These are phyloP conservation scores for Phytophthora palmivora DNA, from an alignment of 352 stramenopile species.

Conservation along the genomic window DNA sequence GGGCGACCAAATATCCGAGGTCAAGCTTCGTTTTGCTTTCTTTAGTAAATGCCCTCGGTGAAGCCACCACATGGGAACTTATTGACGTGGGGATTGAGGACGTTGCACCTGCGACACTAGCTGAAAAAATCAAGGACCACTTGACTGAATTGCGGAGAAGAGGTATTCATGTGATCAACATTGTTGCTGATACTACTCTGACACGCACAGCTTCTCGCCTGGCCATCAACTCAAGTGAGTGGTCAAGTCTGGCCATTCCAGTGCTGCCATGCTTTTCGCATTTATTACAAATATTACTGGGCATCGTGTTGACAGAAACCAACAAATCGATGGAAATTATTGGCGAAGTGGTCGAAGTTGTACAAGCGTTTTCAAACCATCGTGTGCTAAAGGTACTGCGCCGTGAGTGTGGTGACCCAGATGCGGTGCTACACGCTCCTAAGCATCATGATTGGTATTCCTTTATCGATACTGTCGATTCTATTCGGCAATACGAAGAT, in stretches of 20 bases:
- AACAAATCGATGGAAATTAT: constrained; percentile 60
- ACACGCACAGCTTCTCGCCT: constrained; percentile 49
- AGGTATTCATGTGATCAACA: constrained; percentile 72
- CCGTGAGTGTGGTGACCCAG: constrained; percentile 70
- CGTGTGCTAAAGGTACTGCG: constrained; percentile 62
- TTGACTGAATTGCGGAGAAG: constrained; percentile 52
- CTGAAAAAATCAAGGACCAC: constrained; percentile 56
- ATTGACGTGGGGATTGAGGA: constrained; percentile 63
- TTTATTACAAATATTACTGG: constrained; percentile 59
- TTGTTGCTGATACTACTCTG: constrained; percentile 66
- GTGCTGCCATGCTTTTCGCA: constrained; percentile 71
- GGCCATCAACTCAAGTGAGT: constrained; percentile 45
- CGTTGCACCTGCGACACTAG: constrained; percentile 45
- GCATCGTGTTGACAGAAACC: constrained; percentile 63
- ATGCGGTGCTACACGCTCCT: constrained; percentile 60
- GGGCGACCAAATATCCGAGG: constrained; percentile 56
- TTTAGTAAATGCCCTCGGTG: constrained; percentile 70
- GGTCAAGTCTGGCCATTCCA: constrained; percentile 53
- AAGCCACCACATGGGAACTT: constrained; percentile 64
- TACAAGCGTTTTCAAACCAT: constrained; percentile 68
- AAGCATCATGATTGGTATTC: constrained; percentile 66
- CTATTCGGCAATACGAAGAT: constrained; percentile 80
- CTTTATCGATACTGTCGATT: constrained; percentile 85
- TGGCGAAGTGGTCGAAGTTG: constrained; percentile 72
- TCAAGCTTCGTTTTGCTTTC: constrained; percentile 70